Conservation (phyloP, 164 flowering plant genomes). For the grape (Vitis vinifera) region DNA sequence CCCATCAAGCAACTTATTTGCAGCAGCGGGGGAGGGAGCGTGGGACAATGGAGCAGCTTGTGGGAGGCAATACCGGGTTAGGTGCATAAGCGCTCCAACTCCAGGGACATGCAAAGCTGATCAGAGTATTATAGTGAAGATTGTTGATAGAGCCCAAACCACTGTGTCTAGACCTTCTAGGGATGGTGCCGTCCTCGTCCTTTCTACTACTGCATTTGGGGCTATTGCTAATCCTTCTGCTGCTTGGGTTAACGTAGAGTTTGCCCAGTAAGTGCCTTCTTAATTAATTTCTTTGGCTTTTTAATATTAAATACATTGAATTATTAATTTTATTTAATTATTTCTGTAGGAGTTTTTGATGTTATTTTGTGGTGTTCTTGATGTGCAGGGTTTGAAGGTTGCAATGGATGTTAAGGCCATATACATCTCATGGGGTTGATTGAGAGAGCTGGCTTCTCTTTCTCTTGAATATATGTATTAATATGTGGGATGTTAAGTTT, state of each 20-base stretch:
- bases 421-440: too few species aligned
- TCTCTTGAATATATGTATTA: too few species aligned
- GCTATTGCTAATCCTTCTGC: constrained; percentile 24
- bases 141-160: constrained; percentile 38
- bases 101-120: constrained; percentile 27
- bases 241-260: constrained; percentile 29
- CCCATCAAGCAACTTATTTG: constrained; percentile 41
- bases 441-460: too few species aligned
- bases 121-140: constrained; percentile 28
- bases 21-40: constrained; percentile 48
- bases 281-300: too few species aligned
- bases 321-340: too few species aligned
- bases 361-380: too few species aligned
- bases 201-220: constrained; percentile 37
- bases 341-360: too few species aligned
- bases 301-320: too few species aligned
- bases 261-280: constrained; percentile 24
- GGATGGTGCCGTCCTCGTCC: constrained; percentile 26
- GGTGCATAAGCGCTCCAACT: constrained; percentile 39
- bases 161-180: constrained; percentile 29
- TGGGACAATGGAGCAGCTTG: constrained; percentile 68
- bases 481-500: too few species aligned
- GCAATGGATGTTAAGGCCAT: too few species aligned
- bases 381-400: too few species aligned
- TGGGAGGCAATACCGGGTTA: constrained; percentile 40